These are phyloP conservation scores for Fusarium guadeloupense DNA, from an alignment of 2,329 filamentous ascomycete species.

Conservation along the genomic window DNA sequence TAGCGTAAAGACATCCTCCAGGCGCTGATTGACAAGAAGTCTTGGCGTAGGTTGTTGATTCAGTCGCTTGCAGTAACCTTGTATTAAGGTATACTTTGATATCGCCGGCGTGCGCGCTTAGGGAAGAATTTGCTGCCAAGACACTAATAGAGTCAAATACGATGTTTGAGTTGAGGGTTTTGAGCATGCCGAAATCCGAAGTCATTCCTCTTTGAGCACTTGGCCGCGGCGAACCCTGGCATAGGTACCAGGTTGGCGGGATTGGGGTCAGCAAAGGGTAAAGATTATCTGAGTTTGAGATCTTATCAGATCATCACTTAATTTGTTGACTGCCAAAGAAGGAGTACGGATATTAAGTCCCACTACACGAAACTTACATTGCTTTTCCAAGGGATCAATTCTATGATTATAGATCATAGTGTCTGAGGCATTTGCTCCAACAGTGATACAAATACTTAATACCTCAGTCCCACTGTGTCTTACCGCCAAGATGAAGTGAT, in stretches of 20 bases:
- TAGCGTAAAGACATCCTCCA: conserved; percentile 1
- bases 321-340: background rate
- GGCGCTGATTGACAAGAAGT: conserved; percentile 27
- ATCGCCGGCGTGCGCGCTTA: background rate
- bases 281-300: conserved; percentile 12
- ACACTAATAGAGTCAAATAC: conserved; percentile 9
- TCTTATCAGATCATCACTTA: conserved; percentile 25
- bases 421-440: too few species aligned
- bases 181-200: background rate
- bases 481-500: background rate
- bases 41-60: conserved; percentile 15
- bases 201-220: background rate
- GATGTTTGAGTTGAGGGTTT: background rate
- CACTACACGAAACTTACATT: too few species aligned
- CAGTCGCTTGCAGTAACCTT: conserved; percentile 1
- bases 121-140: conserved; percentile 10
- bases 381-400: too few species aligned
- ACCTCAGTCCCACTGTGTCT: background rate
- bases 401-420: background rate
- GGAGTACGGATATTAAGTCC: background rate
- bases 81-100: conserved; percentile 1
- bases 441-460: background rate
- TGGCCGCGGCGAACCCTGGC: background rate
- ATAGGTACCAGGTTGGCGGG: background rate
- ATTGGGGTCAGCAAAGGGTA: background rate